Percentiles rank a stretch among this genome's conserved stretches.
Evolutionary conservation across 164 flowering plant species (phyloP).

Genomic region (Aristolochia californica): DNA sequence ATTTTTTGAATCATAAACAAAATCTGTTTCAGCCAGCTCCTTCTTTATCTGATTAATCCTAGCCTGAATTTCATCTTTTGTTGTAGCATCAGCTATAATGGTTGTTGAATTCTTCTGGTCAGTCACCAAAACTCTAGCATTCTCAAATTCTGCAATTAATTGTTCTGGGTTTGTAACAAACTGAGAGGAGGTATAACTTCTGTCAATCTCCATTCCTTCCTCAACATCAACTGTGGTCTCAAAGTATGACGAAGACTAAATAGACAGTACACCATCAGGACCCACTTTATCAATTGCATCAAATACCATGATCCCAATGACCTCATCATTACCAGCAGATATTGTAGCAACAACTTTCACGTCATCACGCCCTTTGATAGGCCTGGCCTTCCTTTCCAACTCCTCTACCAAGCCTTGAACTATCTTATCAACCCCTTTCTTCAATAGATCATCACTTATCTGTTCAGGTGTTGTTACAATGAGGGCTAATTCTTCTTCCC

Average conservation of each 20-base stretch:
- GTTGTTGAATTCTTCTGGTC: slow-evolving; percentile 97
- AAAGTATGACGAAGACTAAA: slow-evolving; percentile 95
- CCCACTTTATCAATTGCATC: slow-evolving; percentile 99
- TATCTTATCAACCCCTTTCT: slow-evolving; percentile 92
- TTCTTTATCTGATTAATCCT: slow-evolving; percentile 87
- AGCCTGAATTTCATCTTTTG: slow-evolving; percentile 92
- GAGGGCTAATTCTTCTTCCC: no score
- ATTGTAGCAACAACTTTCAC: slow-evolving; percentile 92
- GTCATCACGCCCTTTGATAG: slow-evolving; percentile 83
- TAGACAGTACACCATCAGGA: slow-evolving; percentile 95
- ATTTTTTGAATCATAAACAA: slow-evolving; percentile 86
- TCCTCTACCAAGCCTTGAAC: slow-evolving; percentile 56
- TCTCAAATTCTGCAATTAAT: slow-evolving; percentile 76
- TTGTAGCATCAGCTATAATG: slow-evolving; percentile 90
- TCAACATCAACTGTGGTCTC: slow-evolving; percentile 97
- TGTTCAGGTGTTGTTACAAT: no score
- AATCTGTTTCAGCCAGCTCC: slow-evolving; percentile 84
- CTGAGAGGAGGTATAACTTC: slow-evolving; percentile 97
- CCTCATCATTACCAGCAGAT: slow-evolving; percentile 94
- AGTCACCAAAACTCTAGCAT: slow-evolving; percentile 80
- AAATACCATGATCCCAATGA: slow-evolving; percentile 85
- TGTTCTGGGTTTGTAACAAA: slow-evolving; percentile 94
- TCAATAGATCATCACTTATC: no score
- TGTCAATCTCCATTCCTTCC: slow-evolving; percentile 99
- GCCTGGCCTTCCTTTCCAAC: slow-evolving; percentile 80